Evolutionary conservation across 2,329 filamentous ascomycete species (phyloP).

Genomic region (Colletotrichum endophyticum): DNA sequence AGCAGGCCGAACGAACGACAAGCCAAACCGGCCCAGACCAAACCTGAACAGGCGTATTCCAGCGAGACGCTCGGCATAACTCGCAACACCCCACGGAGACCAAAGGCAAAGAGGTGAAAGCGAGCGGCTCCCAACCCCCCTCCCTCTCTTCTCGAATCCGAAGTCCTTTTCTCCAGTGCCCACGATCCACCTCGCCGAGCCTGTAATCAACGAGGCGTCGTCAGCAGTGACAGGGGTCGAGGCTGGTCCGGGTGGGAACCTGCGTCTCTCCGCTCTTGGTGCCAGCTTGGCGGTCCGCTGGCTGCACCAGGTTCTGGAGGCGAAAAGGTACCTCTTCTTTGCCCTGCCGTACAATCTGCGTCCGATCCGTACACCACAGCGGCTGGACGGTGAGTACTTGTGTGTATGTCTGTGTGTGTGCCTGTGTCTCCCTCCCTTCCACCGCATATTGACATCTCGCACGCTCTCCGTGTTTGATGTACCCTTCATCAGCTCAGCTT

Average conservation of each 20-base stretch:
- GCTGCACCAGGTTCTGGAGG: not conserved
- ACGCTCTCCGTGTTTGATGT: not conserved
- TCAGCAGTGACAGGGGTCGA: slow-evolving; percentile 12
- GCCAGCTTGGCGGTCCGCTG: slow-evolving; percentile 15
- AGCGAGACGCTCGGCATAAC: not conserved
- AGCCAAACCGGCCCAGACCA: not conserved
- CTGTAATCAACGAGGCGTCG: slow-evolving; percentile 21
- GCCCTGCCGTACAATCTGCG: not conserved
- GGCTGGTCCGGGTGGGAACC: slow-evolving; percentile 2
- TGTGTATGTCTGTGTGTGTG: not conserved
- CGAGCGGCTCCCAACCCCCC: not conserved
- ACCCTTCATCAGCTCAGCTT: not conserved
- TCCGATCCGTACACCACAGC: not conserved
- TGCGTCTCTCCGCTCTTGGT: slow-evolving; percentile 14
- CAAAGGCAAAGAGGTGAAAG: not conserved
- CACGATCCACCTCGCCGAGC: slow-evolving; percentile 18
- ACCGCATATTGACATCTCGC: not conserved
- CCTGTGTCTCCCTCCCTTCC: not conserved
- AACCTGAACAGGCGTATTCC: not conserved
- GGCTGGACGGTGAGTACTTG: not conserved
- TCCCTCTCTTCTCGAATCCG: slow-evolving; percentile 6
- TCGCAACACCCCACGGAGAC: not conserved
- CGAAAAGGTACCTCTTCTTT: not conserved
- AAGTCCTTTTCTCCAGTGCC: not conserved
- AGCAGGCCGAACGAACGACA: not conserved